Base-by-base conservation (phyloP, 2,329 filamentous ascomycete genomes). In the Alternaria panax region DNA sequence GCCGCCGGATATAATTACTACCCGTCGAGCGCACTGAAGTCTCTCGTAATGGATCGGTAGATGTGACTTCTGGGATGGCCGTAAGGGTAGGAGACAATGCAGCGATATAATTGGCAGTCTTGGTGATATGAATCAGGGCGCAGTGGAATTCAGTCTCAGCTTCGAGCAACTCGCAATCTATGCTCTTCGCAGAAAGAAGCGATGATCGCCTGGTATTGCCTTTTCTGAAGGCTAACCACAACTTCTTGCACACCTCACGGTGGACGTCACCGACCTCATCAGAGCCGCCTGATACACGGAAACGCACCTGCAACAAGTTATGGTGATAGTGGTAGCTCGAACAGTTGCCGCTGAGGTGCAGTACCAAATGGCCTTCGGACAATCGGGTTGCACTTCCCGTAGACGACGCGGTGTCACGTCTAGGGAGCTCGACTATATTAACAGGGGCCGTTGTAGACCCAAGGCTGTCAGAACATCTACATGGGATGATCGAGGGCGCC, bases 271-370 rank as follows among this genome's bases (percentile, higher is more conserved):
- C 62, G 25, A 64, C 56, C 3, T 67, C 57, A 22, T 30, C 57
- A 5, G 58, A 34, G 46, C 69, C 61, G 22, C 45, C 42, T 9
- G 56, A 51, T 2, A 69, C 51, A 20, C 51, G 63, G 28, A 76
- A 52, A 14, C 66, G 63, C 7, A 75, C 51, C 25, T 60, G 45
- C 36, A 61, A 56, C 11, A 71, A 67, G 12, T 52, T 68, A 57
- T 76, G 69, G 48, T 69, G 56, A 51, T 74, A 73, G 50, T 69
- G 65, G 36, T 72, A 75, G 30, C 61, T 62, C 5, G 74, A 61
- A 46, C 73, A 76, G 42, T 69, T 74, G 8, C 69, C 72, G 45
- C 69, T 66, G 28, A 75, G 59, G 1, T 62, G 57, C 16, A 74
- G 20, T 7, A 27, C 62, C 65, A 68, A 75, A 36, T 58, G 57